Evolutionary conservation across 768 basidiomycete genomes (phyloP), one percentile per base, ranked within the genome.

Genomic region (Fomitopsis serialis): DNA sequence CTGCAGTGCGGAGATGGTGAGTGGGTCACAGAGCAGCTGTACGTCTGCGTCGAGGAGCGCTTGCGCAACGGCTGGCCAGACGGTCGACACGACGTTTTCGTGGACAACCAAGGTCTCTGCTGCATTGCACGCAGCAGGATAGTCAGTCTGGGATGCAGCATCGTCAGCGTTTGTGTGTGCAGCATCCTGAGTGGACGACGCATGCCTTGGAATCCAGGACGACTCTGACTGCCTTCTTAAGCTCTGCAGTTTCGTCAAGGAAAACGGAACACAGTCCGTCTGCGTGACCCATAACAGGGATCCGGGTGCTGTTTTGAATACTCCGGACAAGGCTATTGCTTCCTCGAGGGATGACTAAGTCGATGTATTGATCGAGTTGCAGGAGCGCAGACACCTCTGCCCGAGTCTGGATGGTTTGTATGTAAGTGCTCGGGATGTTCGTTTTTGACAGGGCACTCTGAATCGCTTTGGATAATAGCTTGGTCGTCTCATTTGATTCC

Each of bases 241-340:
- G 61, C 59, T 89, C 81, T 0, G 95, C 95, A 25, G 77, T 74
- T 60, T 89, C 85, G 68, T 99, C 96, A 5, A 99, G 71, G 67
- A 86, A 98, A 5, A 97, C 82, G 19, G 84, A 81, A 68, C 97
- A 99, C 9, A 98, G 72, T 1, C 97, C 97, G 68, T 99, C 97
- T 7, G 97, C 95, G 64, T 99, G 97, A 1, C 97, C 97, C 94
- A 99, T 98, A 42, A 99, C 97, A 2, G 97, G 88, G 55, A 99
- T 98, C 54, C 88, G 78, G 0, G 96, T 97, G 58, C 75, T 82
- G 53, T 89, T 87, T 67, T 98, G 92, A 54, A 99, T 97, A 67
- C 75, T 88, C 61, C 74, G 78, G 24, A 98, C 97, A 12, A 99
- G 82, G 57, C 78, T 80, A 61, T 96, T 96, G 64, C 95, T 94